Conservation (phyloP, 768 basidiomycete species). For the Pleurotus salmoneostramineus region DNA sequence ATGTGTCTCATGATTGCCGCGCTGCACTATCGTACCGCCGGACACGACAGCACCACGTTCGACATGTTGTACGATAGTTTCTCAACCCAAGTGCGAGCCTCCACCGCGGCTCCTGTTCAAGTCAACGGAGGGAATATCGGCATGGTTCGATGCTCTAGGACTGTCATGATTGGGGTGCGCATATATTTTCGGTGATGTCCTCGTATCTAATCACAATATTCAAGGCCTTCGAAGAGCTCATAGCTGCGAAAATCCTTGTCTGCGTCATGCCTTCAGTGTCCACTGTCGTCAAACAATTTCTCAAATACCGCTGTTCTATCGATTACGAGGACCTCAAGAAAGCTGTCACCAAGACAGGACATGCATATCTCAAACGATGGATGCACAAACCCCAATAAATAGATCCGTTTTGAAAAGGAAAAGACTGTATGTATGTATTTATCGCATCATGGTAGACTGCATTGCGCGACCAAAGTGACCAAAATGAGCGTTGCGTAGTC, state of each 20-base stretch:
- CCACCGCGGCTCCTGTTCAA: slow-evolving; percentile 70
- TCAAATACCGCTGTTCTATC: slow-evolving; percentile 67
- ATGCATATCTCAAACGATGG: slow-evolving; percentile 78
- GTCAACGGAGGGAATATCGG: slow-evolving; percentile 72
- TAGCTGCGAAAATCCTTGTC: slow-evolving; percentile 53
- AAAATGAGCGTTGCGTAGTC: not conserved
- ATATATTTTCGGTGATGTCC: not conserved
- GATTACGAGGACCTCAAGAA: slow-evolving; percentile 64
- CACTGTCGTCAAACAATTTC: slow-evolving; percentile 62
- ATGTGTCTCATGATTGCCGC: slow-evolving; percentile 85
- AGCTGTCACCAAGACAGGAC: slow-evolving; percentile 61
- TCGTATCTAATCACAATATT: not conserved
- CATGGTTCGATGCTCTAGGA: slow-evolving; percentile 63
- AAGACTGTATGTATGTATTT: not conserved
- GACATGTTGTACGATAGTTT: slow-evolving; percentile 86
- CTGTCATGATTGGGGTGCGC: slow-evolving; percentile 65
- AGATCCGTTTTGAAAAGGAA: not conserved
- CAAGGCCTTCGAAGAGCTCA: slow-evolving; percentile 77
- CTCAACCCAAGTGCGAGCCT: slow-evolving; percentile 68
- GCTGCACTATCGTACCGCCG: slow-evolving; percentile 70
- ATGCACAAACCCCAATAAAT: slow-evolving; percentile 50
- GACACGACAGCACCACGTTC: slow-evolving; percentile 82
- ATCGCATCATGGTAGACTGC: too few relatives aligned
- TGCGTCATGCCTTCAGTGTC: slow-evolving; percentile 43
- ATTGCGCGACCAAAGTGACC: too few relatives aligned